Evolutionary conservation across 1,284 basidiomycete species (phyloP).

Genomic region (Pyrrhoderma lamaoense): DNA sequence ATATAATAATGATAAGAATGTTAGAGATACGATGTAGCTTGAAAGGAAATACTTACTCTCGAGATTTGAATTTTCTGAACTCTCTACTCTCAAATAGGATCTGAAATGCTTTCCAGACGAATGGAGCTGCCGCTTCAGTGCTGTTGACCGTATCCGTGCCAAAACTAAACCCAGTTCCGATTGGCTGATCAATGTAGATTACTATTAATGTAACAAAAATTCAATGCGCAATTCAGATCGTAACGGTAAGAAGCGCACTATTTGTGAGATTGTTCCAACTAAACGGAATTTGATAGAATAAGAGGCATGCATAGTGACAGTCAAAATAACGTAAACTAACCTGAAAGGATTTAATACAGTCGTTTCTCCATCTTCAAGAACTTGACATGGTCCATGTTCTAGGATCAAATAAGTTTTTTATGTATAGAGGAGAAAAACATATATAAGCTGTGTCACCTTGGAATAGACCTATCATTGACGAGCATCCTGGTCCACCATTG

Average conservation of each 20-base stretch:
- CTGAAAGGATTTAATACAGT: slow-evolving; percentile 50
- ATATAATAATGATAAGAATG: background rate
- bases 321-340: slow-evolving; percentile 23
- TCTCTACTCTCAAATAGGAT: slow-evolving; percentile 55
- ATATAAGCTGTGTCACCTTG: slow-evolving; percentile 41
- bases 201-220: slow-evolving; percentile 41
- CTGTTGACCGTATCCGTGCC: slow-evolving; percentile 49
- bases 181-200: slow-evolving; percentile 73
- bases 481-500: slow-evolving; percentile 56
- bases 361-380: slow-evolving; percentile 45
- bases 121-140: slow-evolving; percentile 43
- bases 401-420: slow-evolving; percentile 21
- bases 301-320: background rate
- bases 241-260: slow-evolving; percentile 39
- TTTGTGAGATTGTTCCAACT: slow-evolving; percentile 70
- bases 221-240: too few relatives aligned
- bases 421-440: too few relatives aligned
- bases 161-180: slow-evolving; percentile 60
- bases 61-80: slow-evolving; percentile 49
- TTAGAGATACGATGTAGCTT: slow-evolving; percentile 5
- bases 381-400: slow-evolving; percentile 57
- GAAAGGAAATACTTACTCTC: slow-evolving; percentile 37
- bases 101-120: slow-evolving; percentile 61
- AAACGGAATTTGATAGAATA: slow-evolving; percentile 15
- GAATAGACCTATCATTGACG: slow-evolving; percentile 60